Evolutionary conservation across 2,329 filamentous ascomycete genomes (phyloP).

Genomic region (Pseudogymnoascus sp.): DNA sequence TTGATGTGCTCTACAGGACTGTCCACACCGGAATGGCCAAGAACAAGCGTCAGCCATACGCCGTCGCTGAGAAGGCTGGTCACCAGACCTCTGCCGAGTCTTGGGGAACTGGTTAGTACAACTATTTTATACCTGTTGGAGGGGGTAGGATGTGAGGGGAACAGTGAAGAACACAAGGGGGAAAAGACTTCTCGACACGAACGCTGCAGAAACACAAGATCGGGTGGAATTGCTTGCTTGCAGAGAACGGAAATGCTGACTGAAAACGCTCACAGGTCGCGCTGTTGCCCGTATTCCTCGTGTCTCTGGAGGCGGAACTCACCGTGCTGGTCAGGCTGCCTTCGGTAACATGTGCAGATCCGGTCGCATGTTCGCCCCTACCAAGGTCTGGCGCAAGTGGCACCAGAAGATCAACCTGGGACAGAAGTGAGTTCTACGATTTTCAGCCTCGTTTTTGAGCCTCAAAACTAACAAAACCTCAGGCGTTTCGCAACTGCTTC

Average conservation of each 20-base stretch:
- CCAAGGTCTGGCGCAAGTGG: slow-evolving; percentile 99
- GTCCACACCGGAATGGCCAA: slow-evolving; percentile 99
- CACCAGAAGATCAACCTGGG: slow-evolving; percentile 99
- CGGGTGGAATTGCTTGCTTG: background rate
- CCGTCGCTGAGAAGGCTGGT: slow-evolving; percentile 99
- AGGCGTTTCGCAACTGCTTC: slow-evolving; percentile 97
- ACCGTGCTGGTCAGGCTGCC: slow-evolving; percentile 98
- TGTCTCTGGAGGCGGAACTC: slow-evolving; percentile 99
- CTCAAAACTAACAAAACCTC: slow-evolving; percentile 20
- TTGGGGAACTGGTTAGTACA: slow-evolving; percentile 90
- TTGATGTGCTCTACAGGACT: slow-evolving; percentile 35
- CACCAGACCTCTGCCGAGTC: slow-evolving; percentile 99
- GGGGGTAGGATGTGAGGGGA: background rate
- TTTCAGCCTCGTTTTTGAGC: slow-evolving; percentile 15
- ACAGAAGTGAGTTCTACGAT: slow-evolving; percentile 64
- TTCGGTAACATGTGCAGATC: slow-evolving; percentile 99
- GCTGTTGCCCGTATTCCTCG: slow-evolving; percentile 99
- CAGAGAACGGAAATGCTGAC: slow-evolving; percentile 9
- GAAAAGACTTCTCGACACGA: background rate
- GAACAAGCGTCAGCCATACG: slow-evolving; percentile 99
- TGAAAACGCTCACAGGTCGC: slow-evolving; percentile 56
- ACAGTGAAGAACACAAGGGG: background rate
- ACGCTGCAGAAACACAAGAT: background rate
- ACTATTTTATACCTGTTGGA: slow-evolving; percentile 19
- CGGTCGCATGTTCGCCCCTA: slow-evolving; percentile 99